Evolutionary conservation across 352 stramenopile genomes (phyloP).

Genomic region (Phytophthora constricta): DNA sequence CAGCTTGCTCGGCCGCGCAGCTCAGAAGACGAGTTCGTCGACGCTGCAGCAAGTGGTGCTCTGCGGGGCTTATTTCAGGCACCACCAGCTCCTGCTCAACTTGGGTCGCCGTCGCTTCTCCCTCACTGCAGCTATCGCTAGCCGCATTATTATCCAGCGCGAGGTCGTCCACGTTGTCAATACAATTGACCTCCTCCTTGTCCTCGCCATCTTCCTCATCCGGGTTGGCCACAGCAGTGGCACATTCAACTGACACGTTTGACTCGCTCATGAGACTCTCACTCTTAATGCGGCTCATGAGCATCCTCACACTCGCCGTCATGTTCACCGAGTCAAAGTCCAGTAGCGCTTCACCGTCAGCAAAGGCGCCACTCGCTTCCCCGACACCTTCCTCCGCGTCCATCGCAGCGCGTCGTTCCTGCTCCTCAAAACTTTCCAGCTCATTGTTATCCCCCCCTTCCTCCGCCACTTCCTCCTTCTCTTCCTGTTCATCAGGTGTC

Average conservation of each 20-base stretch:
- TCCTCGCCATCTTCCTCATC: conserved; percentile 36
- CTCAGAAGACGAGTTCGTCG: conserved; percentile 28
- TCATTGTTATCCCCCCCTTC: conserved; percentile 39
- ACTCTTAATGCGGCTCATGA: conserved; percentile 61
- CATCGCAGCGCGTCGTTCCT: conserved; percentile 31
- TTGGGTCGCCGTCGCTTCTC: conserved; percentile 14
- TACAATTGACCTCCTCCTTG: conserved; percentile 14
- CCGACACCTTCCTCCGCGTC: conserved; percentile 14
- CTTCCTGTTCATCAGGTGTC: conserved; percentile 22
- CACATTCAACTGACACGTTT: conserved; percentile 5
- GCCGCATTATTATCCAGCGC: conserved; percentile 21
- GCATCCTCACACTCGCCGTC: conserved; percentile 49
- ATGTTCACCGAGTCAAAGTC: conserved; percentile 56
- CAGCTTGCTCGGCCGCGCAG: conserved; percentile 41
- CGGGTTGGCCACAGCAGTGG: conserved; percentile 45
- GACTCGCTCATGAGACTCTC: conserved; percentile 41
- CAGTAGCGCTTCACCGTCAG: conserved; percentile 37
- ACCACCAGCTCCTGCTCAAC: conserved; percentile 13
- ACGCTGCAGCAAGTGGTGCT: conserved; percentile 25
- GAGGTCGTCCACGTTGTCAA: conserved; percentile 26
- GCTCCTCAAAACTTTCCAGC: conserved; percentile 44
- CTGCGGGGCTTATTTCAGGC: conserved; percentile 25
- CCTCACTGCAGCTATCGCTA: conserved; percentile 13
- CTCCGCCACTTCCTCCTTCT: conserved; percentile 29
- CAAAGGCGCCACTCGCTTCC: conserved; percentile 6